Evolutionary conservation across 805 yeast species (phyloP).

Genomic region (Metschnikowia colocasiae): DNA sequence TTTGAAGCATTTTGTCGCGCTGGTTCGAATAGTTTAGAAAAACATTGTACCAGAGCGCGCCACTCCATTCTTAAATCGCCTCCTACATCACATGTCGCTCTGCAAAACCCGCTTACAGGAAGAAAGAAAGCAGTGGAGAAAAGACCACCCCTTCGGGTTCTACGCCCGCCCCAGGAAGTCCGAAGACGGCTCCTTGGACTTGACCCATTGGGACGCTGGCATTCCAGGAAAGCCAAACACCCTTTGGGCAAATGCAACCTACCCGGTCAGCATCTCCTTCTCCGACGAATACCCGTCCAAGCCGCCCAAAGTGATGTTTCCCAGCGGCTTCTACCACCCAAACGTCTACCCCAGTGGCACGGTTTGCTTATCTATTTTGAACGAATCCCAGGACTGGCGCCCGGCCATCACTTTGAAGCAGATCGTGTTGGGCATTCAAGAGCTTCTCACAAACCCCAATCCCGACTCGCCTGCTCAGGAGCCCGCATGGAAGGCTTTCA

Average conservation of each 20-base stretch:
- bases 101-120: constrained; percentile 85
- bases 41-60: not conserved
- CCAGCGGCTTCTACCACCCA: constrained; percentile 91
- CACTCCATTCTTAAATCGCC: not conserved
- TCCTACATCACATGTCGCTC: constrained; percentile 40
- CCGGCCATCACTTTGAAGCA: constrained; percentile 93
- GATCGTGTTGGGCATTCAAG: constrained; percentile 88
- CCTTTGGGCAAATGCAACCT: constrained; percentile 86
- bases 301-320: constrained; percentile 92
- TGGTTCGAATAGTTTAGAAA: too few relatives aligned
- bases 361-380: constrained; percentile 84
- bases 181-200: constrained; percentile 79
- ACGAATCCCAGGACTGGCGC: constrained; percentile 97
- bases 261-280: constrained; percentile 76
- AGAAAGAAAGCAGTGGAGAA: constrained; percentile 97
- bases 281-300: constrained; percentile 94
- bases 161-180: constrained; percentile 83
- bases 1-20: too few relatives aligned
- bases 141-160: constrained; percentile 97
- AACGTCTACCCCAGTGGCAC: constrained; percentile 98
- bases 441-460: constrained; percentile 82
- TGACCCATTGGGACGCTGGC: constrained; percentile 90
- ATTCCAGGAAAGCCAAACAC: constrained; percentile 91
- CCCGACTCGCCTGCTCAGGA: constrained; percentile 97
- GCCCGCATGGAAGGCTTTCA: constrained; percentile 89